phyloP scores from a whole-genome alignment of 257 asterid genomes.

The Solanum chmielewskii region DNA sequence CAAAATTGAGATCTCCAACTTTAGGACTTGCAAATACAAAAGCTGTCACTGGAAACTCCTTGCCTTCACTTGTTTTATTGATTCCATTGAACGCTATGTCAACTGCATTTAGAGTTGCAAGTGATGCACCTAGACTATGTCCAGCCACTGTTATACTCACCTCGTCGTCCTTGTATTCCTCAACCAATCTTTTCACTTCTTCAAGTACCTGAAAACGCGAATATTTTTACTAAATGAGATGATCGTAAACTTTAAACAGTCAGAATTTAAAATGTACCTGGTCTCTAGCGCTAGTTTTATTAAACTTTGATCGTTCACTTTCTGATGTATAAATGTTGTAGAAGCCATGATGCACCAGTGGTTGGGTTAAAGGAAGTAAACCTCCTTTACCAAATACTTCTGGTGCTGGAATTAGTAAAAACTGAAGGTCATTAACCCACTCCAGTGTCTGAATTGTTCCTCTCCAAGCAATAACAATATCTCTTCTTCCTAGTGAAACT shows the following conservation, averaged over 20 bases:
- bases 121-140: constrained; percentile 14
- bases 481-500: constrained; percentile 57
- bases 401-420: constrained; percentile 37
- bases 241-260: too few species aligned
- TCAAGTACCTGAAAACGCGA: constrained; percentile 27
- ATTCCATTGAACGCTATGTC: constrained; percentile 49
- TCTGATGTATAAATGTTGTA: constrained; percentile 40
- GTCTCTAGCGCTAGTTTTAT: constrained; percentile 42
- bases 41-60: constrained; percentile 61
- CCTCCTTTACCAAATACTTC: constrained; percentile 36
- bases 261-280: constrained; percentile 30
- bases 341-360: neutral
- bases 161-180: constrained; percentile 51
- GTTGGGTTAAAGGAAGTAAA: constrained; percentile 35
- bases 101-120: constrained; percentile 39
- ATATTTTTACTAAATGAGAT: too few species aligned
- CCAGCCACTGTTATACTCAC: constrained; percentile 71
- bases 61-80: constrained; percentile 38
- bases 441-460: constrained; percentile 62
- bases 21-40: constrained; percentile 63
- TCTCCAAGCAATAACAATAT: constrained; percentile 71
- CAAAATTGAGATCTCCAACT: constrained; percentile 43
- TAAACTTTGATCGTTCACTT: constrained; percentile 47
- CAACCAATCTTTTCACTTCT: constrained; percentile 52
- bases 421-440: constrained; percentile 63